Evolutionary conservation across 192 early-diverging fungal species (phyloP).

Genomic region (Backusella liffmaniae): DNA sequence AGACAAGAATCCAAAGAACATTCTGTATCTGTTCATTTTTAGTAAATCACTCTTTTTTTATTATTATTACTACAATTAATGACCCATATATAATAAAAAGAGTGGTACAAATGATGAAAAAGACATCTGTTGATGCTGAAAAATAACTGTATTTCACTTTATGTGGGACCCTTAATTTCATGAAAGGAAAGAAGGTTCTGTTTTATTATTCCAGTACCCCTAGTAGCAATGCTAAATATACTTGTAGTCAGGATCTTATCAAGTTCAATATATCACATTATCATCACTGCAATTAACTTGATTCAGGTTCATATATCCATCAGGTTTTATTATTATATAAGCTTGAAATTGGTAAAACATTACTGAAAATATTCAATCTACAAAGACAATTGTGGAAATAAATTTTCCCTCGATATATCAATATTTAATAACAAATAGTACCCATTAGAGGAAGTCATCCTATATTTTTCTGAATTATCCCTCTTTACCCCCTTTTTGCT

Average conservation of each 20-base stretch:
- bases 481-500: no score
- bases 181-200: no score
- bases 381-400: no score
- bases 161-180: not conserved
- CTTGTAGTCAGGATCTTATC: not conserved
- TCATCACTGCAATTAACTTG: no score
- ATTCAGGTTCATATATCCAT: no score
- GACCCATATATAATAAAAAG: not conserved
- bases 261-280: not conserved
- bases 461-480: no score
- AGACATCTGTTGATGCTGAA: not conserved
- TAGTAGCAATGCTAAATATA: not conserved
- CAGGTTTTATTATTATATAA: no score
- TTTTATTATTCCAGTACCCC: not conserved
- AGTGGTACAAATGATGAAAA: not conserved
- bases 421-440: no score
- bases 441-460: no score
- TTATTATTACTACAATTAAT: not conserved
- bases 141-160: not conserved
- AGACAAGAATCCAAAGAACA: not conserved
- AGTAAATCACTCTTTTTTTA: not conserved
- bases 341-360: no score
- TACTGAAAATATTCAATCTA: no score
- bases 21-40: not conserved
- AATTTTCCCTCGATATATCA: no score